These are phyloP conservation scores for Sicyos baderoa DNA, from an alignment of 306 rosid genomes.

Conservation along the genomic window DNA sequence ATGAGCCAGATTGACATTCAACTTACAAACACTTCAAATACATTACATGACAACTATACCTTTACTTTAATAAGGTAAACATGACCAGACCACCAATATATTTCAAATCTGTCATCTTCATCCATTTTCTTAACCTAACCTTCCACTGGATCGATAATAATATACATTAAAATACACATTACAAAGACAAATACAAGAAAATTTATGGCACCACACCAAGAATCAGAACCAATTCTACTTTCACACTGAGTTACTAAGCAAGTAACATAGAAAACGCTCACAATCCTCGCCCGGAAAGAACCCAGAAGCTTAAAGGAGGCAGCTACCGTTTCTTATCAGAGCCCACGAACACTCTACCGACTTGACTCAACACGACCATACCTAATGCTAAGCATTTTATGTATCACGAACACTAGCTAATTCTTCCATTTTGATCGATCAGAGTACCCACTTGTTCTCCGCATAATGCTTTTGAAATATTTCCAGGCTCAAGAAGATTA, in stretches of 20 bases:
- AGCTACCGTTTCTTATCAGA: neutral
- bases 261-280: neutral
- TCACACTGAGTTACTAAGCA: conserved; percentile 11
- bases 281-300: conserved; percentile 7
- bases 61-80: too few species aligned
- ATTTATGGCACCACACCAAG: conserved; percentile 14
- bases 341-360: conserved; percentile 1
- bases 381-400: conserved; percentile 16
- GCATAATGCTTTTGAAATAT: conserved; percentile 42
- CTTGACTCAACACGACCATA: neutral
- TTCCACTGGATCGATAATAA: conserved; percentile 10
- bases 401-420: conserved; percentile 24
- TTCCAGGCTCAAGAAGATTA: conserved; percentile 45
- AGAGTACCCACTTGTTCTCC: conserved; percentile 48
- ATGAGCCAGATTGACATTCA: neutral
- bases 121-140: conserved; percentile 9
- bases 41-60: neutral
- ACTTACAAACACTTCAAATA: conserved; percentile 12
- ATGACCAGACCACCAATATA: neutral
- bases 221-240: conserved; percentile 16
- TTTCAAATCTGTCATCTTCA: neutral
- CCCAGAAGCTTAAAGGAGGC: conserved; percentile 17
- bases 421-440: conserved; percentile 36
- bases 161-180: neutral
- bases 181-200: conserved; percentile 11